Evolutionary conservation across 352 stramenopile genomes (phyloP).

Genomic region (Globisporangium echinulatum): DNA sequence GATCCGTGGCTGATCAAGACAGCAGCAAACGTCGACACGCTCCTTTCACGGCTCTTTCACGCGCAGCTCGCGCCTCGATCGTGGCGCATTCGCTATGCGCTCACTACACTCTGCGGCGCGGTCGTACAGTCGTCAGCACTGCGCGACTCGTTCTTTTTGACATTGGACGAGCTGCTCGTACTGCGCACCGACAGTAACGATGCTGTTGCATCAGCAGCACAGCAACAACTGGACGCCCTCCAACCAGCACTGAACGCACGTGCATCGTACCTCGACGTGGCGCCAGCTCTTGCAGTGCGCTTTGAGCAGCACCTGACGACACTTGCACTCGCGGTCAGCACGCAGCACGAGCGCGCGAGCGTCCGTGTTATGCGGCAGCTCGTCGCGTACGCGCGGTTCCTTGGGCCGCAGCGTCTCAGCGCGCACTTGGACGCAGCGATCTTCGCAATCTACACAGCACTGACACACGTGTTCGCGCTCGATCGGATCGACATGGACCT

Average conservation of each 20-base stretch:
- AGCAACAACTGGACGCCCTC: slow-evolving; percentile 16
- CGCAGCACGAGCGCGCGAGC: slow-evolving; percentile 53
- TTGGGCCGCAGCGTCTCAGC: slow-evolving; percentile 24
- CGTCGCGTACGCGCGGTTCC: slow-evolving; percentile 58
- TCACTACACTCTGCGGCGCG: slow-evolving; percentile 53
- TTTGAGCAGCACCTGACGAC: slow-evolving; percentile 71
- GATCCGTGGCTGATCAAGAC: slow-evolving; percentile 53
- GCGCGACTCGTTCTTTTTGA: slow-evolving; percentile 55
- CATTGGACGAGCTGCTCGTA: slow-evolving; percentile 75
- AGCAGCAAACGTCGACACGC: slow-evolving; percentile 52
- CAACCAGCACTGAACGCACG: slow-evolving; percentile 17
- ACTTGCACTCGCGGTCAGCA: slow-evolving; percentile 52
- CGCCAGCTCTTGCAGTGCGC: slow-evolving; percentile 51
- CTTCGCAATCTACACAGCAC: slow-evolving; percentile 33
- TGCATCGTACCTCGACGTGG: slow-evolving; percentile 51
- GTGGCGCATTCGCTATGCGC: slow-evolving; percentile 53
- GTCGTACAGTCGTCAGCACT: slow-evolving; percentile 57
- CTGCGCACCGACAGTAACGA: slow-evolving; percentile 48
- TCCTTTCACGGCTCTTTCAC: slow-evolving; percentile 56
- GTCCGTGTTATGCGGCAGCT: slow-evolving; percentile 59
- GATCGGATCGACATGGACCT: slow-evolving; percentile 71
- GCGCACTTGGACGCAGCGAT: slow-evolving; percentile 49
- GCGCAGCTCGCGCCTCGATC: slow-evolving; percentile 28
- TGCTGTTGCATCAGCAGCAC: slow-evolving; percentile 13
- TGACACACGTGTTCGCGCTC: slow-evolving; percentile 49